These are phyloP conservation scores for Diaporthe ilicicola DNA, from an alignment of 2,329 filamentous ascomycete genomes.

Conservation along the genomic window DNA sequence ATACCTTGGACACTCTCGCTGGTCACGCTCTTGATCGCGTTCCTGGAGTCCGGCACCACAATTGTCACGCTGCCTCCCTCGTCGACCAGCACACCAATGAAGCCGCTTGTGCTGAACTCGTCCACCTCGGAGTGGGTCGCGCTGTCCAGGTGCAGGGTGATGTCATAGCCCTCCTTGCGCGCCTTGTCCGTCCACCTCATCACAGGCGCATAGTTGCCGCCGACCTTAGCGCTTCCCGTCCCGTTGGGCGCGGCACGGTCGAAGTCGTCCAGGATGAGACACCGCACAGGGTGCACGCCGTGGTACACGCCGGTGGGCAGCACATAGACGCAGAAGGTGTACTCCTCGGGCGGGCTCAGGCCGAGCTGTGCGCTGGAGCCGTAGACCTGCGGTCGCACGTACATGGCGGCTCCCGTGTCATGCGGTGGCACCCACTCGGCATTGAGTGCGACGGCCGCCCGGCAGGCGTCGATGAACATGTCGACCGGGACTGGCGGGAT, in stretches of 20 bases:
- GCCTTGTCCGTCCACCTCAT: conserved; percentile 87
- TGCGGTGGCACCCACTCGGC: conserved; percentile 92
- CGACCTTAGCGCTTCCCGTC: conserved; percentile 90
- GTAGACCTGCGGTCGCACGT: conserved; percentile 88
- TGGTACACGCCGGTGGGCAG: conserved; percentile 95
- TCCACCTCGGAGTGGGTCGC: conserved; percentile 85
- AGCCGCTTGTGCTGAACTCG: conserved; percentile 94
- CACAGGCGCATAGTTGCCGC: conserved; percentile 95
- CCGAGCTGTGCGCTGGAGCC: conserved; percentile 88
- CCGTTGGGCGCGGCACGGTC: conserved; percentile 93
- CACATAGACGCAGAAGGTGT: conserved; percentile 89
- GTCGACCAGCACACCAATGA: conserved; percentile 78
- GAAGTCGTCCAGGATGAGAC: conserved; percentile 89
- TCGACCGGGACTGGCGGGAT: conserved; percentile 82
- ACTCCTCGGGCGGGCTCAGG: conserved; percentile 87
- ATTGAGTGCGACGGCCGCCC: conserved; percentile 85
- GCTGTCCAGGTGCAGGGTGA: conserved; percentile 93
- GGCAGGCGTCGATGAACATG: conserved; percentile 79
- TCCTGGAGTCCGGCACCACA: conserved; percentile 86
- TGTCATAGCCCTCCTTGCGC: conserved; percentile 82
- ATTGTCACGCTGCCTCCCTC: conserved; percentile 69
- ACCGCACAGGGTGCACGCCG: conserved; percentile 86
- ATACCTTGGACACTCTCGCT: conserved; percentile 81
- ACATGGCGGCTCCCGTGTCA: conserved; percentile 89
- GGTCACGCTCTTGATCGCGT: conserved; percentile 88